Evolutionary conservation across 495 filamentous ascomycete genomes (phyloP).

Genomic region (Tirmania nivea): DNA sequence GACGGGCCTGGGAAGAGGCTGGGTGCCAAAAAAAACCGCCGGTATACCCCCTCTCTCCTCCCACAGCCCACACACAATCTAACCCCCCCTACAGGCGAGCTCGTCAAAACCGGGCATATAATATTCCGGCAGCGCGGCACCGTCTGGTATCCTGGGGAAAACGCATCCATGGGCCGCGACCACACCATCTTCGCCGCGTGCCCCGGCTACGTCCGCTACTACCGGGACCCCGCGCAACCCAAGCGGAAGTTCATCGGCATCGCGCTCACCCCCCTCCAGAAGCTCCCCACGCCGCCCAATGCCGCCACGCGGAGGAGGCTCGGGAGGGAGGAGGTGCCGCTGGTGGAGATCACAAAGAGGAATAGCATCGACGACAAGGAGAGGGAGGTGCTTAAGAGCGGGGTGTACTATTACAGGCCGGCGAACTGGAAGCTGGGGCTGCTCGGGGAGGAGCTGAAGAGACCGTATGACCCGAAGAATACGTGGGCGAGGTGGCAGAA

Average conservation of each 20-base stretch:
- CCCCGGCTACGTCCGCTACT: constrained; percentile 85
- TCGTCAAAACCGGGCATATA: constrained; percentile 85
- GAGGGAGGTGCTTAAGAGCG: constrained; percentile 6
- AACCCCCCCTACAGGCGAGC: constrained; percentile 38
- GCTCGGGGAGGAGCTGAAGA: constrained; percentile 10
- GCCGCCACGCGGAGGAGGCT: constrained; percentile 45
- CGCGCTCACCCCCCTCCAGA: constrained; percentile 51
- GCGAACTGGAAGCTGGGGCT: constrained; percentile 11
- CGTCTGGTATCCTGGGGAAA: constrained; percentile 83
- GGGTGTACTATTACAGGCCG: constrained; percentile 13
- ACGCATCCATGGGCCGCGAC: constrained; percentile 82
- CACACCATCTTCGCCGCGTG: constrained; percentile 82
- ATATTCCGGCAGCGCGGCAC: constrained; percentile 94
- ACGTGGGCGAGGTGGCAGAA: background rate
- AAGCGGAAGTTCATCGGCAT: constrained; percentile 83
- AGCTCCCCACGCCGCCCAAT: constrained; percentile 51
- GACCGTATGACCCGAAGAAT: constrained; percentile 3
- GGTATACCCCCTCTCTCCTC: constrained; percentile 24
- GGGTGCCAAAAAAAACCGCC: constrained; percentile 76
- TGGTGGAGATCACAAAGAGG: constrained; percentile 3
- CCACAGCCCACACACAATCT: background rate
- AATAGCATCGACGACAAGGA: constrained; percentile 6
- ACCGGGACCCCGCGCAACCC: constrained; percentile 66
- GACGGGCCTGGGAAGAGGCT: constrained; percentile 82
- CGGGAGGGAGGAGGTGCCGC: constrained; percentile 30